phyloP scores from a whole-genome alignment of 345 rosid genomes.

The Nephelium lappaceum region DNA sequence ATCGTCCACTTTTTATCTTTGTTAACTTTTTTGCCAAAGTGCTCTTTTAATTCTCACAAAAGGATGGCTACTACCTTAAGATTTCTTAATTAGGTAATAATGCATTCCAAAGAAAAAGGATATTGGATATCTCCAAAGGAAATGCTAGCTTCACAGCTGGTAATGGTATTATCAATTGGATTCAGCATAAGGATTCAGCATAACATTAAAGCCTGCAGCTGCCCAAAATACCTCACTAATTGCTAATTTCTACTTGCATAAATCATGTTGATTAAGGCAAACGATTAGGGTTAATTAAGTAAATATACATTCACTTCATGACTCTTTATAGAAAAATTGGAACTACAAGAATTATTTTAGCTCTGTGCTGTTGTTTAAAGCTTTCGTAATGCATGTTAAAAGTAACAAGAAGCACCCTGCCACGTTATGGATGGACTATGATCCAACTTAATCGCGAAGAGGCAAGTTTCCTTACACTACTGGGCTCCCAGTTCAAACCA shows the following conservation, averaged over 20 bases:
- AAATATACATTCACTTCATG: background rate
- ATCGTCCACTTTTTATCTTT: background rate
- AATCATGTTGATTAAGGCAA: background rate
- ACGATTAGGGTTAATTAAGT: background rate
- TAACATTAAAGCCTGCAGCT: too few relatives aligned
- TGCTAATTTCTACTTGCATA: background rate
- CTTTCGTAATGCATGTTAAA: background rate
- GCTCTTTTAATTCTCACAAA: background rate
- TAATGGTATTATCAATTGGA: too few relatives aligned
- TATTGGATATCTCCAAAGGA: background rate
- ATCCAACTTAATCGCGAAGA: background rate
- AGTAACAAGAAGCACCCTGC: background rate
- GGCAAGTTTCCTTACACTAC: background rate
- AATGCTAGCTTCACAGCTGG: background rate
- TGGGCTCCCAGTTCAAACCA: background rate
- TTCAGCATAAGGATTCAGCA: too few relatives aligned
- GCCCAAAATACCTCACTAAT: too few relatives aligned
- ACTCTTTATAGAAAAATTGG: background rate
- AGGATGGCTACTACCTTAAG: background rate
- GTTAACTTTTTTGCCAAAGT: background rate
- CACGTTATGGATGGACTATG: background rate
- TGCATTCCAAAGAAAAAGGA: conserved; percentile 28
- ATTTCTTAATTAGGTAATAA: background rate
- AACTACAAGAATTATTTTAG: background rate
- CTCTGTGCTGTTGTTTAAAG: background rate